Evolutionary conservation across 371 early-diverging fungal genomes (phyloP).

Genomic region (Mucor irregularis): DNA sequence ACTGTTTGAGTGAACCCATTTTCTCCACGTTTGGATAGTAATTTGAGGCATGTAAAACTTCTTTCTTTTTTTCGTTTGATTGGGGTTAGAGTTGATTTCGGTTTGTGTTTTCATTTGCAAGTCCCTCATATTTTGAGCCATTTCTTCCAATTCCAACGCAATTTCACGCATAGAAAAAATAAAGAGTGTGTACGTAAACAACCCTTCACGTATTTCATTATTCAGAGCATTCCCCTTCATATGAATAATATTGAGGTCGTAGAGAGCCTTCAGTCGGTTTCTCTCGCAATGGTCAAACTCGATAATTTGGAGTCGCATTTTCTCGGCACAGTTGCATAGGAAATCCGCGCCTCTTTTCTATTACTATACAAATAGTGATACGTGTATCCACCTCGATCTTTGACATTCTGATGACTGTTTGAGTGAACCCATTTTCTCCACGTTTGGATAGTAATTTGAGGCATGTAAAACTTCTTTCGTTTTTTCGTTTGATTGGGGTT

Average conservation of each 20-base stretch:
- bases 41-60: constrained; percentile 56
- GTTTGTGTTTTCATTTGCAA: constrained; percentile 17
- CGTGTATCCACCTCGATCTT: constrained; percentile 39
- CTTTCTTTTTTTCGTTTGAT: constrained; percentile 28
- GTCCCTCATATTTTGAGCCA: constrained; percentile 40
- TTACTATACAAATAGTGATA: no score
- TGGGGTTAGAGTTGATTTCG: constrained; percentile 9
- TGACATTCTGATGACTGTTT: constrained; percentile 34
- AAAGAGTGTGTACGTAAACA: constrained; percentile 61
- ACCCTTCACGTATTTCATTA: constrained; percentile 51
- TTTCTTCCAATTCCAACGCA: constrained; percentile 44
- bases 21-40: constrained; percentile 51
- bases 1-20: constrained; percentile 43
- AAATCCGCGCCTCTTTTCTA: constrained; percentile 12
- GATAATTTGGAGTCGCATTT: neutral
- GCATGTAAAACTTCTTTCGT: constrained; percentile 50
- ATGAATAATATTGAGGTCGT: constrained; percentile 34
- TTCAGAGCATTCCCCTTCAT: constrained; percentile 35
- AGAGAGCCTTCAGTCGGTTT: constrained; percentile 37
- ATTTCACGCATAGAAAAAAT: constrained; percentile 59
- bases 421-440: constrained; percentile 54
- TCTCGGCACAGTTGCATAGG: constrained; percentile 18
- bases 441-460: constrained; percentile 50
- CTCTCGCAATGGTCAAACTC: constrained; percentile 30
- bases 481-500: constrained; percentile 24